Evolutionary conservation across 306 rosid species (phyloP).

Genomic region (Cucurbita argyrosperma): DNA sequence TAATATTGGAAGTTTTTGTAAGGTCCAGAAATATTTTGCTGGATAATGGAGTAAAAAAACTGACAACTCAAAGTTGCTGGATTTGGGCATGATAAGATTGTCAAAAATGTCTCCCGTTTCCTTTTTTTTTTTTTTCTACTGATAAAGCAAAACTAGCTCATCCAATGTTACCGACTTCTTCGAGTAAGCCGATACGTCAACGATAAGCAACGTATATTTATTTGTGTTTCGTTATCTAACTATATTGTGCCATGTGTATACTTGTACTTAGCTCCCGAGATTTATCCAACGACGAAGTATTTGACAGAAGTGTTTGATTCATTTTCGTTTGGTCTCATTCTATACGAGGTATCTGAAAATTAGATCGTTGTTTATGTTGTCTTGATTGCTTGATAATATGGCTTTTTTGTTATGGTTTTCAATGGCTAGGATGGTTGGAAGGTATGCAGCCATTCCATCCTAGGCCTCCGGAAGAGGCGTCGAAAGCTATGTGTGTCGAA

Average conservation of each 20-base stretch:
- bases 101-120: slow-evolving; percentile 53
- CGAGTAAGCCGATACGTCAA: slow-evolving; percentile 41
- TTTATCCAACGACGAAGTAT: slow-evolving; percentile 59
- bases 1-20: slow-evolving; percentile 74
- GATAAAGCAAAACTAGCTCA: slow-evolving; percentile 53
- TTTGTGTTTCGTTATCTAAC: background rate
- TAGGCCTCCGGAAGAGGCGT: slow-evolving; percentile 53
- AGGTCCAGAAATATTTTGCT: slow-evolving; percentile 99
- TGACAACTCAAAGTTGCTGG: slow-evolving; percentile 85
- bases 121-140: too few species aligned
- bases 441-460: slow-evolving; percentile 65
- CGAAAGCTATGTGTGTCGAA: slow-evolving; percentile 51
- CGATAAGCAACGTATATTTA: background rate
- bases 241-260: slow-evolving; percentile 32
- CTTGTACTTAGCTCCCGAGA: slow-evolving; percentile 82
- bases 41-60: slow-evolving; percentile 97
- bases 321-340: slow-evolving; percentile 75
- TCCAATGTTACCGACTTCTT: slow-evolving; percentile 32
- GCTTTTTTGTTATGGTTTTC: background rate
- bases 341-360: slow-evolving; percentile 60
- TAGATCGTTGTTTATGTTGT: background rate
- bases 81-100: slow-evolving; percentile 60
- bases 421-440: slow-evolving; percentile 72
- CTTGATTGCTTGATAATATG: background rate
- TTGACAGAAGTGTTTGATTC: slow-evolving; percentile 80